Base-by-base conservation (phyloP, 148 eudicot genomes). In the Rhododendron simsii region DNA sequence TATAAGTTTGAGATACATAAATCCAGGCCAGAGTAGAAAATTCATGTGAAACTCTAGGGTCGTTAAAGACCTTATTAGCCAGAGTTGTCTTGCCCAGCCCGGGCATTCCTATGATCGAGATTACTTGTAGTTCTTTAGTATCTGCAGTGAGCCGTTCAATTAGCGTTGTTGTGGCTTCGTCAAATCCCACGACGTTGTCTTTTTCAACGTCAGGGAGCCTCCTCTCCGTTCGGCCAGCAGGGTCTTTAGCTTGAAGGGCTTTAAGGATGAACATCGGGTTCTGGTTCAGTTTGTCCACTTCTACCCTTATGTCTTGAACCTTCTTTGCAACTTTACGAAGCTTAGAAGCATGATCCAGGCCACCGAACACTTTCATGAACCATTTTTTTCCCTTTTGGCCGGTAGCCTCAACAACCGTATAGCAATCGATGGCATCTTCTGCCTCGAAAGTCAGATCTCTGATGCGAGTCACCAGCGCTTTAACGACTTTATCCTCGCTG, bases 401-500 rank as follows among this genome's bases (percentile, higher is more conserved):
- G 12, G 88, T 86, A 0, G 85, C 65, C 23, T 86, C 57, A 37
- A 80, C 80, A 33, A 33, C 35, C 13, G 89, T 78, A 28, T 59
- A 92, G 21, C 30, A 57, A 23, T 90, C 93, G 13, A 92, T 80
- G 30, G 76, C 75, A 12, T 90, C 93, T 48, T 92, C 93, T 1
- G 90, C 90, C 39, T 86, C 84, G n/a, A 45, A 83, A 0, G 84
- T 90, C 7, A 89, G 87, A 1, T 65, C 78, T 12, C 88, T 50
- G 77, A 92, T 90, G 13, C 83, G 83, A 37, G 81, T 47, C 23
- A 87, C 87, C 13, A 92, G 41, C 15, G 39, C 86, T 69, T 59
- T 84, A 4, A 87, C 84, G 0, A 39, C 48, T 26, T 87, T 76
- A 39, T 86, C 35, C 30, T 89, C 82, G 44, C 59, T 37, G 12